Evolutionary conservation across 768 basidiomycete genomes (phyloP).

Genomic region (Roridomyces roridus): DNA sequence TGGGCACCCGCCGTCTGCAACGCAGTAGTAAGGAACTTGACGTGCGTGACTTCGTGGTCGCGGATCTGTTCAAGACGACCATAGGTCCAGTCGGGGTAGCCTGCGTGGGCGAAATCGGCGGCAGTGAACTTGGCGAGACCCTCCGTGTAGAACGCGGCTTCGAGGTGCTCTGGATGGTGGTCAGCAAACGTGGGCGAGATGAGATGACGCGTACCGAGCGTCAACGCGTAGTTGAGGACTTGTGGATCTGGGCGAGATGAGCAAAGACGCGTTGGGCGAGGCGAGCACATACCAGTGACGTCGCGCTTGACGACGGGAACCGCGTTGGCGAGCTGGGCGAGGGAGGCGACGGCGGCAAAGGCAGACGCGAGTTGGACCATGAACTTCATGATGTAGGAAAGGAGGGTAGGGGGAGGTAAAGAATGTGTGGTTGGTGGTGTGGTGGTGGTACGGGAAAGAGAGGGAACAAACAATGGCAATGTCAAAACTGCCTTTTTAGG

Average conservation of each 20-base stretch:
- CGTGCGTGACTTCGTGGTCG: conserved; percentile 61
- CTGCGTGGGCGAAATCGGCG: conserved; percentile 52
- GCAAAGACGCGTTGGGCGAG: not conserved
- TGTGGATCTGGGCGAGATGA: conserved; percentile 30
- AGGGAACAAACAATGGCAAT: too few relatives aligned
- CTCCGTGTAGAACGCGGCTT: conserved; percentile 49
- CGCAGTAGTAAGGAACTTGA: conserved; percentile 39
- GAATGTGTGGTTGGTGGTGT: conserved; percentile 5
- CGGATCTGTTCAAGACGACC: conserved; percentile 58
- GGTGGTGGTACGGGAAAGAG: conserved; percentile 6
- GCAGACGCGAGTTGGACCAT: conserved; percentile 2
- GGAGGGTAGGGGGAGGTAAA: conserved; percentile 1
- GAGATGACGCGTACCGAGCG: conserved; percentile 34
- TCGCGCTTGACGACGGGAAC: conserved; percentile 9
- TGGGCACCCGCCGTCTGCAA: conserved; percentile 33
- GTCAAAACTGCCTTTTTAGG: too few relatives aligned
- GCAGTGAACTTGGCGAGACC: conserved; percentile 51
- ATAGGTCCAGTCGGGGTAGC: conserved; percentile 55
- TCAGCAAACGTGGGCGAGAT: not conserved
- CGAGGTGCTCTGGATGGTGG: conserved; percentile 43
- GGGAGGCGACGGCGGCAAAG: not conserved
- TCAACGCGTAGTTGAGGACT: conserved; percentile 54
- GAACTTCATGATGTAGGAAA: conserved; percentile 15
- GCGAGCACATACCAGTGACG: not conserved
- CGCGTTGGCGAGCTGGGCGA: not conserved